Evolutionary conservation across 2,329 filamentous ascomycete genomes (phyloP).

Genomic region (Dothistroma septosporum): DNA sequence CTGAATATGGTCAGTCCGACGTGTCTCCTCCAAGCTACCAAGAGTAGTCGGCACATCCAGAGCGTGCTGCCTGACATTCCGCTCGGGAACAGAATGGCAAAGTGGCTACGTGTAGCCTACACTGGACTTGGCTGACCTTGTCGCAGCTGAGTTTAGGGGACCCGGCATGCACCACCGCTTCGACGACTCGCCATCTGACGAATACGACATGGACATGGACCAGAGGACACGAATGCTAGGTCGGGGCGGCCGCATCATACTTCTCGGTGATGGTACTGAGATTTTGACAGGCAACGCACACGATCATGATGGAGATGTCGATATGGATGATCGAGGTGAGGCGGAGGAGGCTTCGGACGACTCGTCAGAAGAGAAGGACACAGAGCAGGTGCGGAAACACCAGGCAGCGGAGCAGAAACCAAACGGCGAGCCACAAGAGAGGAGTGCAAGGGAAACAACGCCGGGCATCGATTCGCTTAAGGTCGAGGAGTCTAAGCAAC

Average conservation of each 20-base stretch:
- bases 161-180: conserved; percentile 49
- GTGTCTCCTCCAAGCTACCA: conserved; percentile 20
- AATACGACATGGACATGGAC: conserved; percentile 71
- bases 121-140: conserved; percentile 24
- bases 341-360: conserved; percentile 48
- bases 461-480: conserved; percentile 34
- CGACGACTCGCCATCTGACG: conserved; percentile 47
- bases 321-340: conserved; percentile 77
- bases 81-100: neutral
- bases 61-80: conserved; percentile 1
- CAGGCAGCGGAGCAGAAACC: conserved; percentile 30
- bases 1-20: conserved; percentile 90
- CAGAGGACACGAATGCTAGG: conserved; percentile 64
- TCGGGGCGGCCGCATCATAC: conserved; percentile 78
- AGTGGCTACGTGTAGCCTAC: conserved; percentile 2
- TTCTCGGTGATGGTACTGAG: conserved; percentile 92
- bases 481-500: conserved; percentile 31
- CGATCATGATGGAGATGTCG: conserved; percentile 57
- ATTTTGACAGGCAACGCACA: conserved; percentile 70
- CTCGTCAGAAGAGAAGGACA: conserved; percentile 70
- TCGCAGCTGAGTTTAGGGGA: conserved; percentile 48
- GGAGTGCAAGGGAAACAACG: conserved; percentile 49
- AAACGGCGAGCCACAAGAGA: conserved; percentile 24
- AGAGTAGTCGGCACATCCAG: neutral
- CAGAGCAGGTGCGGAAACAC: conserved; percentile 73